Percentiles rank a stretch among this genome's conserved stretches.
phyloP scores from a whole-genome alignment of 352 stramenopile species.

The Thalassiosira exigua region DNA sequence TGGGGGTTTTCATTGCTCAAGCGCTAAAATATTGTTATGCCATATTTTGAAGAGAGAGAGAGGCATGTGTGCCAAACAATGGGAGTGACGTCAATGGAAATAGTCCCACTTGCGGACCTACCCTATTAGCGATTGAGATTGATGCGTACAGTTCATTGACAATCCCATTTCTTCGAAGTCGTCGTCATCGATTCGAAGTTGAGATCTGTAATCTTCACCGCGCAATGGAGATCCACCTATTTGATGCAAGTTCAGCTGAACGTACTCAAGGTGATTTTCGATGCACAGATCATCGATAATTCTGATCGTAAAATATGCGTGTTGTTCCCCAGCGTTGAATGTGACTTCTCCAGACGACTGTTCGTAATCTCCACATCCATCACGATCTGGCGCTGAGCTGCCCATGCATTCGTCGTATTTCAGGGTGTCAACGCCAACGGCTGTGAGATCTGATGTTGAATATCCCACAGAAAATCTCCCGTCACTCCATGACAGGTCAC shows the following conservation, averaged over 20 bases:
- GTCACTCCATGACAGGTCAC: slow-evolving; percentile 67
- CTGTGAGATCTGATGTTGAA: slow-evolving; percentile 84
- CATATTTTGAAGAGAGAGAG: too few species aligned
- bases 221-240: slow-evolving; percentile 89
- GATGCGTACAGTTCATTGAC: slow-evolving; percentile 39
- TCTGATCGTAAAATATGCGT: slow-evolving; percentile 89
- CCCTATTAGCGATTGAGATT: too few species aligned
- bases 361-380: slow-evolving; percentile 86
- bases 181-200: slow-evolving; percentile 60
- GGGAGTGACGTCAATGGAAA: too few species aligned
- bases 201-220: slow-evolving; percentile 87
- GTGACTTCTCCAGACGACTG: slow-evolving; percentile 88
- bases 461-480: slow-evolving; percentile 72
- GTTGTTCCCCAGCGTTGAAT: slow-evolving; percentile 88
- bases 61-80: too few species aligned
- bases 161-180: slow-evolving; percentile 22
- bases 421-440: slow-evolving; percentile 74
- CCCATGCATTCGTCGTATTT: slow-evolving; percentile 75
- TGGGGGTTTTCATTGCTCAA: too few species aligned
- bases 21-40: too few species aligned
- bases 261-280: slow-evolving; percentile 89
- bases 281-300: slow-evolving; percentile 94
- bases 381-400: slow-evolving; percentile 18
- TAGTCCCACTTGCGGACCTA: too few species aligned
- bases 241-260: slow-evolving; percentile 91